Evolutionary conservation across 306 rosid species (phyloP).

Genomic region (Rosa multiflora): DNA sequence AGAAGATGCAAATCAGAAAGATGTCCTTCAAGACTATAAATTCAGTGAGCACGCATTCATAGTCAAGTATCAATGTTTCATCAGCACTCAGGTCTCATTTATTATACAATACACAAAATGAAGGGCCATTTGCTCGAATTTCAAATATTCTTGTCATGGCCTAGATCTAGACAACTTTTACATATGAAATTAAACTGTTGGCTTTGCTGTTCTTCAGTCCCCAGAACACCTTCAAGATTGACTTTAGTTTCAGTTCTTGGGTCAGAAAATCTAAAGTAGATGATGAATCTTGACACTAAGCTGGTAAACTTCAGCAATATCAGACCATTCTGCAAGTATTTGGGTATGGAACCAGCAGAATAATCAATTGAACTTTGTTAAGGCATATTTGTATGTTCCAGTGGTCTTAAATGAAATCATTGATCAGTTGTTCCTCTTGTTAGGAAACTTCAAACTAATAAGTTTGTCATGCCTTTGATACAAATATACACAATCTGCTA

Average conservation of each 20-base stretch:
- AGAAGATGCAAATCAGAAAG: not conserved
- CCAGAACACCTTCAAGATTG: not conserved
- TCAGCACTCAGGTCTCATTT: not conserved
- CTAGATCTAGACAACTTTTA: not conserved
- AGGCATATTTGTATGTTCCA: not conserved
- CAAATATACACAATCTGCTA: conserved; percentile 16
- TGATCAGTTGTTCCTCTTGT: not conserved
- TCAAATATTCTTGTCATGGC: not conserved
- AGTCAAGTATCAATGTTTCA: not conserved
- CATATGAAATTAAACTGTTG: not conserved
- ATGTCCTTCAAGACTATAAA: not conserved
- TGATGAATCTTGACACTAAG: not conserved
- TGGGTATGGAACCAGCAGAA: not conserved
- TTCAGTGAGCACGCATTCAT: not conserved
- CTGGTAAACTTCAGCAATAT: not conserved
- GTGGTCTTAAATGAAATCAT: not conserved
- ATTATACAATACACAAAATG: not conserved
- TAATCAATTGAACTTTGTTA: not conserved
- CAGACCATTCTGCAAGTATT: not conserved
- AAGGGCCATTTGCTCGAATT: not conserved
- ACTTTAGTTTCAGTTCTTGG: not conserved
- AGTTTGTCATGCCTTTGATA: not conserved
- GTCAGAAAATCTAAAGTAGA: not conserved
- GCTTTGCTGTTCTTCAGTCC: not conserved
- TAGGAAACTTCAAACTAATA: not conserved